Base-by-base conservation (phyloP, 768 basidiomycete species). In the Trametopsis cervina region DNA sequence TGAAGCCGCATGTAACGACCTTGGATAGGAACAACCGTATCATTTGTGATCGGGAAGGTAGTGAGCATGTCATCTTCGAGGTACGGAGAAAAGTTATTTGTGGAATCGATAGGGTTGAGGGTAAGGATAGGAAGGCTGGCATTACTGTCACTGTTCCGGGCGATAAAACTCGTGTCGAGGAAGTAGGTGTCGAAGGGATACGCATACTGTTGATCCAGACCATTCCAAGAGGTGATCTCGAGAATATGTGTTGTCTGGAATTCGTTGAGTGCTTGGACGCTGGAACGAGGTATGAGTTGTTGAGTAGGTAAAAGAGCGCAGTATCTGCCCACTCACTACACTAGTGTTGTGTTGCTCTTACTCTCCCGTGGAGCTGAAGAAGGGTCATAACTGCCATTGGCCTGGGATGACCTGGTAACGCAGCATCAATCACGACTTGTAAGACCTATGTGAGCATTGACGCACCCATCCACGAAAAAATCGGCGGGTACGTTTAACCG, bases 161-260 rank as follows among this genome's bases (percentile, higher is more conserved):
- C 50, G 17, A 49, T 41, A 36, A 55, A 37, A 47, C 29, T 48
- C 5, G 54, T 51, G 27, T 47, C 54, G 33, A 58, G 40, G 18
- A 46, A 21, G 39, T 58, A 58, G 0, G 38, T 40, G 44, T 58
- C 57, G 47, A 55, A 58, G 7, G 57, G 57, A 40, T 53, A 55
- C 1, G 47, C 52, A 24, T 48, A 55, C 17, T 55, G 54, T 29
- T 50, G 54, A 24, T 55, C 54, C 9, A 54, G 50, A 4, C 57
- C 51, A 20, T 53, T 42, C 52, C 51, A 54, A 6, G 51, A 52
- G 1, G 47, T 42, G 20, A 58, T 47, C 17, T 51, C 51, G 13
- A 58, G 40, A 2, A 53, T 48, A 33, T 58, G 54, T 4, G 44
- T 47, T 3, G 54, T 53, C 38, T 53, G 51, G 17, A 55, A 44